Evolutionary conservation across 805 yeast species (phyloP).

Genomic region (Cyberlindnera euphorbiae): DNA sequence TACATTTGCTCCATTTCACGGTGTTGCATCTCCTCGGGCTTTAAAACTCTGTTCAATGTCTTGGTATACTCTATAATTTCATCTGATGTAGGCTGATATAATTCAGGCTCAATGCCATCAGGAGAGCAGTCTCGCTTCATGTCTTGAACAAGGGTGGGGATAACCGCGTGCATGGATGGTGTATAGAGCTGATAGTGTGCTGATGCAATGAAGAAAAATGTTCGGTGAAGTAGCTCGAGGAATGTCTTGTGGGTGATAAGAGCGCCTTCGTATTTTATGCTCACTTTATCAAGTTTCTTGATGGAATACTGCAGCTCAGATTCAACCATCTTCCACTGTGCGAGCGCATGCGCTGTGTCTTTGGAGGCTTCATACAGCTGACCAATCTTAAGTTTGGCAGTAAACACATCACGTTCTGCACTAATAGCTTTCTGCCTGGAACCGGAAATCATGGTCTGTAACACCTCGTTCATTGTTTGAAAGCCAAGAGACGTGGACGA

Average conservation of each 20-base stretch:
- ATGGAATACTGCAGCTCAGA: conserved; percentile 7
- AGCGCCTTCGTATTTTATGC: too few relatives aligned
- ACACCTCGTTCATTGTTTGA: conserved; percentile 62
- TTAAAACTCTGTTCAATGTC: conserved; percentile 17
- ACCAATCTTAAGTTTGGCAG: conserved; percentile 53
- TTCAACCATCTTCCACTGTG: conserved; percentile 36
- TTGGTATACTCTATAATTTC: conserved; percentile 14
- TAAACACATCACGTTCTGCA: conserved; percentile 44
- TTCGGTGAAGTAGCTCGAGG: conserved; percentile 63
- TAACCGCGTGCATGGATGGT: conserved; percentile 23
- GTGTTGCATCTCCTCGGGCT: conserved; percentile 31
- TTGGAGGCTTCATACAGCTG: conserved; percentile 59
- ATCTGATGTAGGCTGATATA: conserved; percentile 5
- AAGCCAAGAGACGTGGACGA: conserved; percentile 4
- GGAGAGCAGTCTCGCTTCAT: conserved; percentile 16
- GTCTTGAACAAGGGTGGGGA: conserved; percentile 22
- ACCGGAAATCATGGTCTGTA: conserved; percentile 56
- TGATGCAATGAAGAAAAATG: conserved; percentile 73
- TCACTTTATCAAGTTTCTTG: conserved; percentile 8
- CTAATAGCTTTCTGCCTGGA: conserved; percentile 46
- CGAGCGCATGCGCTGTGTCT: conserved; percentile 46
- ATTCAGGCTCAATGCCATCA: conserved; percentile 13
- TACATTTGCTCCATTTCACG: conserved; percentile 44
- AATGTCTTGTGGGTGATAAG: too few relatives aligned
- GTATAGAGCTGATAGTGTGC: conserved; percentile 55